Base-by-base conservation (phyloP, 164 flowering plant species). In the Echeveria elegans region DNA sequence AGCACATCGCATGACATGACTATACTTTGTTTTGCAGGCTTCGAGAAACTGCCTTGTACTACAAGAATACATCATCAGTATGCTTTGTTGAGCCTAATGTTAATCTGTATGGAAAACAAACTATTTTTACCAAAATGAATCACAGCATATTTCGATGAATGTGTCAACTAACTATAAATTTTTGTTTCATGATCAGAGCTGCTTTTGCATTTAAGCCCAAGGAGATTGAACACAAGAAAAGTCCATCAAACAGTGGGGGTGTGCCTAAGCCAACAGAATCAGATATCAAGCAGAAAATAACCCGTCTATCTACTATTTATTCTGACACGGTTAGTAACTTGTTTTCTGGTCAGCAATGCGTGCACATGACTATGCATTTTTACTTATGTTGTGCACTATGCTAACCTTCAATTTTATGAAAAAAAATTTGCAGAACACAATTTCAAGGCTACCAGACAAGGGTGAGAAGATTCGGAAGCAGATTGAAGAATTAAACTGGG, bases 141-240 rank as follows among this genome's bases (percentile, higher is more conserved):
- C 29, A 9, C 14, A 36, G 66, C n/a, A 37, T 21, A 18, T 21
- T 63, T n/a, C n/a, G 12, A 63, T 2, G 24, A 6, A 63, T 36
- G 18, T 56, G 16, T 18, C 1, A 9, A 56, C 34, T 56, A 28
- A 53, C 18, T 3, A 11, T 29, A 56, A 2, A 56, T 11, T 56
- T n/a, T n/a, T n/a, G 47, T 11, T 53, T 62, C 62, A 26, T 48
- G 67, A 23, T 60, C 72, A 89, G 95, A 68, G 81, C 90, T 59
- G 69, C 74, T 26, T 77, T 70, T 79, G 99, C 99, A 19, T 86
- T 86, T 72, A 89, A 86, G 9, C 97, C 99, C 3, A 94, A 85
- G 76, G 92, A 91, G 68, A 76, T 80, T 61, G 79, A 75, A 21
- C 70, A 69, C 14, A 58, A 66, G 62, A 75, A 63, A 64, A 84